These are phyloP conservation scores for Macrotyloma uniflorum DNA, from an alignment of 306 rosid genomes.

Conservation along the genomic window DNA sequence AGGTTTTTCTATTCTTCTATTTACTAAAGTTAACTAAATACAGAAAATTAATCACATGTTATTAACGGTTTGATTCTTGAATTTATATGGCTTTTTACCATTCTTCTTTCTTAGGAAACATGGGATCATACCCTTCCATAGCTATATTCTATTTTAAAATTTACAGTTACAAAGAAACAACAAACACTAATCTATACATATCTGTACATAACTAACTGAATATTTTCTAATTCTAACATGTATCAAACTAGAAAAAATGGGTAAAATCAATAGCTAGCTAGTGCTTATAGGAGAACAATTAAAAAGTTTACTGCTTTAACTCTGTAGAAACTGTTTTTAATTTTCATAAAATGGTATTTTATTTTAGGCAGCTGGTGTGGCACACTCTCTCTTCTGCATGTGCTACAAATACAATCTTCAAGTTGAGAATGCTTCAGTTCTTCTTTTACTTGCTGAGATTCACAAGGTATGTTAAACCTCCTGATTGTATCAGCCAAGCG, in stretches of 20 bases:
- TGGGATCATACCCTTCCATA: conserved; percentile 19
- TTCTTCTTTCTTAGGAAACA: background rate
- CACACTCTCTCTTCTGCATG: conserved; percentile 95
- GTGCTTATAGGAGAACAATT: background rate
- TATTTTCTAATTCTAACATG: too few relatives aligned
- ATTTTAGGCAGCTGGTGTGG: conserved; percentile 85
- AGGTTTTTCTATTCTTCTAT: conserved; percentile 55
- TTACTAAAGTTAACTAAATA: conserved; percentile 5
- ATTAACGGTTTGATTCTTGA: background rate
- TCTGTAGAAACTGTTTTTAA: conserved; percentile 16
- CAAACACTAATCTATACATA: too few relatives aligned
- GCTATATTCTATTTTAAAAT: background rate
- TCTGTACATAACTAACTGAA: too few relatives aligned
- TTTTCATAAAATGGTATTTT: conserved; percentile 30
- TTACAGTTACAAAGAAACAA: too few relatives aligned
- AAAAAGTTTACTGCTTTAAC: background rate
- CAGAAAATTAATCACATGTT: conserved; percentile 5
- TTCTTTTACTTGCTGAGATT: conserved; percentile 95
- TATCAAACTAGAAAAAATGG: background rate
- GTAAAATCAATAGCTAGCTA: background rate
- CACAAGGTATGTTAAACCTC: conserved; percentile 92
- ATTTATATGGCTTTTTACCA: conserved; percentile 7
- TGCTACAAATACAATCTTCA: conserved; percentile 94
- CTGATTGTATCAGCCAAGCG: too few relatives aligned
- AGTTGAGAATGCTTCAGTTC: conserved; percentile 92